Evolutionary conservation across 305 asterid species (phyloP), one percentile per base, ranked within the genome.

Genomic region (Fraxinus dipetala): DNA sequence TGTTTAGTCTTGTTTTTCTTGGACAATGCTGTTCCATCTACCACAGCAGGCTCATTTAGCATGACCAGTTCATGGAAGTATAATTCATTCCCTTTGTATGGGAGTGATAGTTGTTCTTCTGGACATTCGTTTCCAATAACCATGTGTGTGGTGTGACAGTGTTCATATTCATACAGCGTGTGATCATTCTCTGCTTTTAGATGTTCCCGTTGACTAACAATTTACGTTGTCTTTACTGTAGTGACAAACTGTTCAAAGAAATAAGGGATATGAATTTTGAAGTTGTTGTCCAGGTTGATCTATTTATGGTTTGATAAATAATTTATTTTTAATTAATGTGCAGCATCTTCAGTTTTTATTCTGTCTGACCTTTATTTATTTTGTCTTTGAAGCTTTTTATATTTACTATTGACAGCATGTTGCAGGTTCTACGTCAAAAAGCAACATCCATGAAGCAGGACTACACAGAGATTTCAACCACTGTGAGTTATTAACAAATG

Each of bases 401-500:
- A 86, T 87, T 87, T 85, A 79, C 85, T 81, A 80, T 82, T 79
- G 81, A 87, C 88, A 86, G 88, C 83, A 80, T 84, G 76, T 94
- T 91, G 91, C 97, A 96, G 99, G 98, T 94, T 89, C 94, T 96
- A 86, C 99, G 99, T 86, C 95, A 93, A 84, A 96, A 94, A 85
- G 99, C 99, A 18, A 94, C 98, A 81, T 90, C 99, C 79, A 96
- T 96, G 99, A 94, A 96, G 88, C 97, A 96, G 84, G 98, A 96
- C 85, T 96, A 96, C 89, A 84, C 96, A 76, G 99, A 93, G 10
- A 96, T 96, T 88, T 91, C 95, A 22, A 88, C 93, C 75, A 91
- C 93, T 78, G 99, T 96, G 87, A 91, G 98, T 85, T 80, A 72
- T 84, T 43, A 45, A 80, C 22, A 59, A 2, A 77, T 75, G 14